Conservation (phyloP, 768 basidiomycete species). For the Trametes cingulata region DNA sequence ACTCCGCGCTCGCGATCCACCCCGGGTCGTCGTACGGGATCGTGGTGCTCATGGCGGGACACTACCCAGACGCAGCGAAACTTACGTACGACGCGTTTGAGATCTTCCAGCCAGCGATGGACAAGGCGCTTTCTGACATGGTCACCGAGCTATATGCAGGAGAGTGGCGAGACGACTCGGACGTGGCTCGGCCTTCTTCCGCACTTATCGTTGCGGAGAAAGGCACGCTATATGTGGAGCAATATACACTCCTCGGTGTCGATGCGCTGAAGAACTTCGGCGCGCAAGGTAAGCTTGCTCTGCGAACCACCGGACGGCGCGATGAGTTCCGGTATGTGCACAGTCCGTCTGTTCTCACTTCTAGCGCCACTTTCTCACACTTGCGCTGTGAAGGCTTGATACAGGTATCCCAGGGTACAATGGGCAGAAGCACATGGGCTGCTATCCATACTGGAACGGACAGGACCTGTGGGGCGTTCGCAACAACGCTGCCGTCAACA, state of each 20-base stretch:
- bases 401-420: constrained; percentile 32
- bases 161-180: constrained; percentile 18
- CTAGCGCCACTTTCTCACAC: no score
- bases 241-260: constrained; percentile 19
- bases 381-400: constrained; percentile 24
- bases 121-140: constrained; percentile 20
- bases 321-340: constrained; percentile 35
- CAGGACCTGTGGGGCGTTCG: constrained; percentile 33
- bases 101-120: constrained; percentile 32
- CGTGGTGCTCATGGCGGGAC: constrained; percentile 30
- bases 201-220: constrained; percentile 20
- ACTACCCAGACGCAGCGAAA: constrained; percentile 25
- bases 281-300: constrained; percentile 16
- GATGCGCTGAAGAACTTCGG: constrained; percentile 11
- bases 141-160: constrained; percentile 27
- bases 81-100: constrained; percentile 28
- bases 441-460: constrained; percentile 34
- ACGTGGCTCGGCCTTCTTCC: not conserved
- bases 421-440: constrained; percentile 33
- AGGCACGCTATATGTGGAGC: constrained; percentile 28
- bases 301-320: constrained; percentile 28
- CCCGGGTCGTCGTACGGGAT: constrained; percentile 32
- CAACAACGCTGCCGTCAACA: constrained; percentile 31
- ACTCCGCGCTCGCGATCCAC: constrained; percentile 29
- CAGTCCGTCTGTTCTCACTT: not conserved